Evolutionary conservation across 257 asterid species (phyloP), one percentile per base, ranked within the genome.

Genomic region (Solanum sparsipilum): DNA sequence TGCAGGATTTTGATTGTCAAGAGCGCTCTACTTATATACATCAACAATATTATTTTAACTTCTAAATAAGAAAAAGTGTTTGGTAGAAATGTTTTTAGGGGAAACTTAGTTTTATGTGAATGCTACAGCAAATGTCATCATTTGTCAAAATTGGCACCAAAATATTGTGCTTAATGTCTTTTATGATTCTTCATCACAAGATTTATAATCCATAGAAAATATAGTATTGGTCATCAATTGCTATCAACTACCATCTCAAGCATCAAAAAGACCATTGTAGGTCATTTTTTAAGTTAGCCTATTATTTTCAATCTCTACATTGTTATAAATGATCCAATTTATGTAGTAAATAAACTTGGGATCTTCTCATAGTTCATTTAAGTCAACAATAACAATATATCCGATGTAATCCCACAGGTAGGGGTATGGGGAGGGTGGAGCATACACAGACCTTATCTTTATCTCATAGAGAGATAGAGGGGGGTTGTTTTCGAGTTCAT

Each of bases 21-120:
- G 89, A 88, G 88, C 87, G 71, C 78, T 65, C n/a, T 84, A 85
- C 89, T 88, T 92, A 88, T 90, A 91, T 91, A 89, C 82, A 89
- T 79, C 82, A 39, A 86, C 35, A 63, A 38, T 67, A 46, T 87
- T 10, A 25, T 39, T 56, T 70, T 44, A 25, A 72, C 29, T 16
- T 73, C 88, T 60, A 27, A 27, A 58, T 35, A 85, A 70, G 20
- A 13, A 35, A 27, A 72, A 71, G 81, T 68, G 94, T 94, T 93
- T 91, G 98, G 96, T 94, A 88, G 86, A 82, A 1, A 73, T 79
- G 67, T 74, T 90, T 90, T 91, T 91, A 86, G 90, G 90, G 91
- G 88, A 90, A 90, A 88, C 86, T 88, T 83, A 78, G 90, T 88
- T 90, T 81, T 90, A 93, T 82, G 86, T 81, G 91, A 93, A 83